Base-by-base conservation (phyloP, 1,284 basidiomycete genomes). In the Amylostereum chailletii region DNA sequence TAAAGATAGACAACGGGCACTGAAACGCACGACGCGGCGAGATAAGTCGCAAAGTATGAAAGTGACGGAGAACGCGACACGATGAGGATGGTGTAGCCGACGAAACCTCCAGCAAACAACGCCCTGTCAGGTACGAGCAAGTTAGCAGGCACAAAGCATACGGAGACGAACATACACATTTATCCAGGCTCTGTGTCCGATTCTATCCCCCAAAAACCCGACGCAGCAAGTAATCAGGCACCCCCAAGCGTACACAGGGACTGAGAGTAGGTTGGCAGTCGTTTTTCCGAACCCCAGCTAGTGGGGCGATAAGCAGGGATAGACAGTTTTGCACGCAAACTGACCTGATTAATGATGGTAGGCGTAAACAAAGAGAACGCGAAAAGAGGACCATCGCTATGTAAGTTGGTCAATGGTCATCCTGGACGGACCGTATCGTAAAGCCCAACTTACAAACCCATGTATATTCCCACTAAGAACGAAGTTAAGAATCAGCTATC, bases 351-450 rank as follows among this genome's bases (percentile, higher is more conserved):
- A 49, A 78, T 73, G 48, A 77, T 76, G 3, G 71, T 76, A 1
- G 79, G 79, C 0, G 74, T 71, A 57, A 81, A 81, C 0, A 80
- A 62, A 1, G 71, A 71, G 56, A 80, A 80, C 0, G 76, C 73
- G 48, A 71, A 81, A 33, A 81, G 60, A 1, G 79, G 77, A 3
- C 70, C 71, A 48, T 75, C 70, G 49, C 74, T 72, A 47, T 42
- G 30, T 19, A 46, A 11, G 42, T 49, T 50, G 19, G 19, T 19
- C 19, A 19, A 19, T 19, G 19, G 19, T 19, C 19, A 19, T 19
- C 19, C 19, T 19, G 19, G 19, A 19, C 19, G 19, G 19, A 19
- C 19, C 19, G 19, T 19, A 19, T 19, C 19, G 19, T 19, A 19
- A 19, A 19, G 19, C 19, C 19, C 19, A 8, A 55, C 66, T 55